Evolutionary conservation across 2,329 filamentous ascomycete species (phyloP), one percentile per base, ranked within the genome.

Genomic region (Mollisia scopiformis): DNA sequence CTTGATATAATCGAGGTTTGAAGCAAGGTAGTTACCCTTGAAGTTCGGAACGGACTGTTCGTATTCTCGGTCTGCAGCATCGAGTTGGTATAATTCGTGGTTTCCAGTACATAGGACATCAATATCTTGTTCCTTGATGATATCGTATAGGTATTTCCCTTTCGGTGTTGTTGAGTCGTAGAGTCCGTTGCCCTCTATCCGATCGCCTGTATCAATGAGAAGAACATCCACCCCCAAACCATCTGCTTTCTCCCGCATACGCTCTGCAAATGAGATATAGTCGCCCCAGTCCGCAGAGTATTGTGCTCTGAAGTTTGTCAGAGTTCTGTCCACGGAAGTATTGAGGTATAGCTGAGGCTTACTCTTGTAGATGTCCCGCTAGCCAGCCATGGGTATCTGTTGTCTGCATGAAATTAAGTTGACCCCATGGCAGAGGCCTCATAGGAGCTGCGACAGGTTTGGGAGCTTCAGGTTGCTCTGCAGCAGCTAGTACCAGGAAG

Each of bases 281-380:
- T 99, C 95, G 61, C 95, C 95, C 93, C 95, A 98, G 76, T 99
- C 95, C 50, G 92, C 94, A 6, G 92, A 93, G 76, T 96, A 99
- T 62, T 95, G 94, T 2, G 92, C 83, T 78, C 90, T 92, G 64
- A 33, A 51, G 19, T 6, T 10, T 27, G 41, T 51, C 13, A 51
- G 27, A 33, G 30, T 13, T n/a, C 49, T 21, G 28, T 21, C 31
- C 16, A 31, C 16, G 19, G 13, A n/a, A 5, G 6, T 33, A 30
- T 3, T n/a, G 23, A 21, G 27, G 8, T 11, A 51, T 23, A 21
- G 7, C 16, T 30, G 6, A 41, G 23, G 52, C 83, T 72, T 79
- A 92, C 88, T 99, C 95, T 79, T 93, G 89, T 5, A 98, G 78
- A 80, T 99, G 95, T 1, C 95, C 95, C 10, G 87, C 92, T 73